Base-by-base conservation (phyloP, 2,329 filamentous ascomycete species). In the Pleurostoma richardsiae region DNA sequence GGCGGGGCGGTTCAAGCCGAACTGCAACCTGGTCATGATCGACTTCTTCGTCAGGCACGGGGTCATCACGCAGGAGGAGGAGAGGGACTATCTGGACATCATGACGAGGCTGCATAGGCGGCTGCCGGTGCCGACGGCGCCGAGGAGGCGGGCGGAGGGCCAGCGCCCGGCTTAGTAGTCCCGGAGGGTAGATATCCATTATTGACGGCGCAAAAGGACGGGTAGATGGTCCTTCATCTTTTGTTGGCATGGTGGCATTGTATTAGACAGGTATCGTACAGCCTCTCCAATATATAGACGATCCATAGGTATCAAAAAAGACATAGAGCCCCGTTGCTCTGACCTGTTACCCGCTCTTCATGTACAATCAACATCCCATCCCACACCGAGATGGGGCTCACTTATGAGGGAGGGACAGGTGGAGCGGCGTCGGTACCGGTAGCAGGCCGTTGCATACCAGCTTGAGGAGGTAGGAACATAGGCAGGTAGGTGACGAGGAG, bases 41-140 rank as follows among this genome's bases (percentile, higher is more conserved):
- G 89, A 95, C 58, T 95, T 95, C 63, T 81, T 95, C 56, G 70
- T 95, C 41, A 70, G 90, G 28, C 88, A 90, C 63, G 87, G 87
- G 0, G 71, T 89, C 43, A 59, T 95, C 49, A 91, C 82, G 1
- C 66, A 77, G 1, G 87, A 89, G 59, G 85, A 82, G 47, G 88
- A 95, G 67, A 70, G 69, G 45, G 77, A 88, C 53, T 94, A 85
- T 59, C 69, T 86, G 41, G 83, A 90, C 62, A 86, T 95, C 50
- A 66, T 66, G 40, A 62, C 59, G 45, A 62, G 74, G 31, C 51
- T 79, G 51, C 66, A 69, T 54, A 66, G 75, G 19, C 61, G 50
- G 38, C 56, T 77, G 44, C 74, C 74, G 0, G 61, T 73, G 45
- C 66, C 69, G 10, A 36, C 33, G 33, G 33, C 33, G 8, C 33